phyloP scores from a whole-genome alignment of 2,329 filamentous ascomycete species.

The Atkinsonella hypoxylon region DNA sequence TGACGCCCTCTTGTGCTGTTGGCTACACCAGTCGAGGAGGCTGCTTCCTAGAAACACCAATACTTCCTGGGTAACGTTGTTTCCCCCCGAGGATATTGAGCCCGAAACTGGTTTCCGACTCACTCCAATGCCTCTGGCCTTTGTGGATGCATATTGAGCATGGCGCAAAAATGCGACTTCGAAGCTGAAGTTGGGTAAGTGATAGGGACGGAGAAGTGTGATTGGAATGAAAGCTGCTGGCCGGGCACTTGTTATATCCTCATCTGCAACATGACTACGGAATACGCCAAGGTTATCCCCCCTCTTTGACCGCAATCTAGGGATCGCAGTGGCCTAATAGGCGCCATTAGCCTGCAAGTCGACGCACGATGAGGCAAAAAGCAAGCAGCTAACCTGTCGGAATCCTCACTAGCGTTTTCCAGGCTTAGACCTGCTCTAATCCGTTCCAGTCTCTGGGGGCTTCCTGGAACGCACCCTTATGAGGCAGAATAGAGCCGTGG shows the following conservation, averaged over 20 bases:
- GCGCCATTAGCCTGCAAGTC: not conserved
- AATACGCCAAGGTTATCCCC: not conserved
- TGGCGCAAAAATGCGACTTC: not conserved
- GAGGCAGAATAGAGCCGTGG: too few species aligned
- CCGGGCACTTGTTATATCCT: not conserved
- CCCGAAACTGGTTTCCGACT: not conserved
- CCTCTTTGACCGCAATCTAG: not conserved
- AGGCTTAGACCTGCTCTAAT: too few species aligned
- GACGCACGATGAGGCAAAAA: slow-evolving; percentile 6
- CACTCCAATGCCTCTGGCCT: not conserved
- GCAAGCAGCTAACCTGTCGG: not conserved
- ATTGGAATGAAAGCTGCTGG: not conserved
- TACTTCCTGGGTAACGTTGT: not conserved
- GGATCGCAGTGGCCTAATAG: slow-evolving; percentile 1
- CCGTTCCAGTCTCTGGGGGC: too few species aligned
- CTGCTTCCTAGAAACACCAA: not conserved
- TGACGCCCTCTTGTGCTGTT: not conserved
- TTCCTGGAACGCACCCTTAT: too few species aligned
- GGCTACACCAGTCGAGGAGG: too few species aligned
- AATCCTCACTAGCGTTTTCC: not conserved
- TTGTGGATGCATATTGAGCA: not conserved
- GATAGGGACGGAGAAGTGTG: not conserved
- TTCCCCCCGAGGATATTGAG: not conserved
- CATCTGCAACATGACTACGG: not conserved
- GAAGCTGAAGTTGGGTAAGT: not conserved